Evolutionary conservation across 2,329 filamentous ascomycete genomes (phyloP).

Genomic region (Dothideomycetes sp.): DNA sequence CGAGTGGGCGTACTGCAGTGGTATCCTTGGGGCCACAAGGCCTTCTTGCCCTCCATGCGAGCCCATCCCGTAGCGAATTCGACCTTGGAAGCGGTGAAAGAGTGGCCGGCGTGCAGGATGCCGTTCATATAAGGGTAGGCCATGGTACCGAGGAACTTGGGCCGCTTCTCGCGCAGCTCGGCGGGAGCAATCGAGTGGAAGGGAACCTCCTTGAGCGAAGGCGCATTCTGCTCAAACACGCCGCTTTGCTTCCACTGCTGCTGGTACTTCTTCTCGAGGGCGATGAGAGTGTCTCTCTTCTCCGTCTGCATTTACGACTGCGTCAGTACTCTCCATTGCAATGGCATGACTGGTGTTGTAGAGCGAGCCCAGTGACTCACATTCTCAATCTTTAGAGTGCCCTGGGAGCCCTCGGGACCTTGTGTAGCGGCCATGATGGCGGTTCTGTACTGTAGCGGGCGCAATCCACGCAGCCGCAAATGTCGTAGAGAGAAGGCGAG

Average conservation of each 20-base stretch:
- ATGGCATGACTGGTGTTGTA: conserved; percentile 20
- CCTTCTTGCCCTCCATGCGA: conserved; percentile 80
- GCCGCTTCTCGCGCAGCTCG: conserved; percentile 68
- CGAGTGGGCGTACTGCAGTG: no score
- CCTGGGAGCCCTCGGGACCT: conserved; percentile 46
- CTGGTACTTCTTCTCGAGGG: conserved; percentile 88
- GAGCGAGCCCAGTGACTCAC: conserved; percentile 23
- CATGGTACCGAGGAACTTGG: conserved; percentile 85
- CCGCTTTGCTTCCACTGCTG: conserved; percentile 66
- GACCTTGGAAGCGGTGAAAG: conserved; percentile 84
- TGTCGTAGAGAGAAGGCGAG: conserved; percentile 14
- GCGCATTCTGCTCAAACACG: conserved; percentile 81
- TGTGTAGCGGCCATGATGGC: conserved; percentile 39
- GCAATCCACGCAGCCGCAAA: conserved; percentile 26
- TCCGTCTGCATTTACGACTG: no score
- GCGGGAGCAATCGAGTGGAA: conserved; percentile 62
- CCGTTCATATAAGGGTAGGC: conserved; percentile 80
- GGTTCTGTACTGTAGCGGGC: conserved; percentile 15
- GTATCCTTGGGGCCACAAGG: conserved; percentile 85
- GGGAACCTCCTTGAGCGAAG: conserved; percentile 67
- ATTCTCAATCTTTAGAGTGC: conserved; percentile 58
- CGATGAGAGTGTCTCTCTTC: conserved; percentile 74
- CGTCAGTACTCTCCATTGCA: no score
- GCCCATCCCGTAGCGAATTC: conserved; percentile 84
- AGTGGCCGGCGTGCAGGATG: conserved; percentile 74